Evolutionary conservation across 257 asterid species (phyloP), one percentile per base, ranked within the genome.

Genomic region (Sherardia arvensis): DNA sequence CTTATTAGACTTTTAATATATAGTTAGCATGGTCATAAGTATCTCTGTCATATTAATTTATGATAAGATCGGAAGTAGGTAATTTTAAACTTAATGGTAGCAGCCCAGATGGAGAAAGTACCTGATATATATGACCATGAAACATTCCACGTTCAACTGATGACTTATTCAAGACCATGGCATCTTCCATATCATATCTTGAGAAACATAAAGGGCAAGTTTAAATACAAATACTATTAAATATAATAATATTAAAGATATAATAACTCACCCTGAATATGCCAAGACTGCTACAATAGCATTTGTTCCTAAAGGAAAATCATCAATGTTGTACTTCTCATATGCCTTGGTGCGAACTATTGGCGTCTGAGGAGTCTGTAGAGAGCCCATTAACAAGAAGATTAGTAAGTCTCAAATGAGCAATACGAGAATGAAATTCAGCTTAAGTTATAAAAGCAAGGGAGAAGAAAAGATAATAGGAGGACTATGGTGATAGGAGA

Each of bases 171-270:
- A 93, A 66, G 45, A 93, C 82, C 97, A 93, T 93, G 56, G 99
- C 99, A 56, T 93, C 97, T 85, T 93, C 99, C 99, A 93, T 93
- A 73, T 93, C 99, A 53, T 90, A 93, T 32, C 99, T 92, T 81
- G 76, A 74, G 5, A 78, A 64, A 17, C 15, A 66, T 61, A 64
- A 64, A 27, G 61, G 22, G 34, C 74, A 61, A 69, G 75, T 7
- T 72, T 71, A 29, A 59, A 75, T 60, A 59, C 57, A 63, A 40
- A 63, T 66, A 51, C 43, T 28, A n/a, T n/a, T n/a, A 8, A 63
- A 55, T 28, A 20, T 14, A 53, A 26, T 69, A 43, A 15, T 9
- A 36, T 28, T 47, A 14, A 29, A 29, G 21, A 69, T 54, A 58
- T 27, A 38, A 23, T 61, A 45, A 21, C 67, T 80, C 81, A 92